Evolutionary conservation across 2,329 filamentous ascomycete genomes (phyloP).

Genomic region (Diaporthe sp.): DNA sequence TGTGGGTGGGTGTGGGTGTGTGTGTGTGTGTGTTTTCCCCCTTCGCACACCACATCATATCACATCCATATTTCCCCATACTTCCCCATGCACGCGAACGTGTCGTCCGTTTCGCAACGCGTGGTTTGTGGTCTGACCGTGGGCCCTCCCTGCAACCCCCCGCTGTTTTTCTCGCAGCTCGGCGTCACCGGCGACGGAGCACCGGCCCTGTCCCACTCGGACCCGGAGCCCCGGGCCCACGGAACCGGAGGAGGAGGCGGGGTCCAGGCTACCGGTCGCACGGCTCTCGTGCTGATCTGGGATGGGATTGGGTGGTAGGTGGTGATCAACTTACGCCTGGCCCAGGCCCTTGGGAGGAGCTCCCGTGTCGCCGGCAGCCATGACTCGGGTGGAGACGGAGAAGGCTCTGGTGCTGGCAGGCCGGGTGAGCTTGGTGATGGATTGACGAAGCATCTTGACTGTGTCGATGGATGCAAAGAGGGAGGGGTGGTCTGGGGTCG

Average conservation of each 20-base stretch:
- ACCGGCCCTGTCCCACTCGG: slow-evolving; percentile 24
- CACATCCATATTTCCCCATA: background rate
- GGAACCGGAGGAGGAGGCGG: background rate
- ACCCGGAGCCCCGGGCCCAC: background rate
- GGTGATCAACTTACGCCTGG: slow-evolving; percentile 61
- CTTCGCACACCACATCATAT: background rate
- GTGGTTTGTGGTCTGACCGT: slow-evolving; percentile 29
- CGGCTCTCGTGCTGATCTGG: background rate
- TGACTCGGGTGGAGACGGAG: slow-evolving; percentile 72
- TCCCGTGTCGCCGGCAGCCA: slow-evolving; percentile 80
- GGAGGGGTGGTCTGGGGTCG: slow-evolving; percentile 21
- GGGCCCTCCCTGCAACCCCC: slow-evolving; percentile 9
- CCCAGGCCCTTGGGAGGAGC: slow-evolving; percentile 68
- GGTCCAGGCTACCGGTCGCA: background rate
- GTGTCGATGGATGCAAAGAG: slow-evolving; percentile 17
- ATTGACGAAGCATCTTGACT: slow-evolving; percentile 76
- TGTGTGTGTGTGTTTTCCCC: background rate
- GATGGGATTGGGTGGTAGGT: background rate
- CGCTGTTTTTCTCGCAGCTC: slow-evolving; percentile 23
- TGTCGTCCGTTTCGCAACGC: background rate
- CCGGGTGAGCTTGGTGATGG: slow-evolving; percentile 67
- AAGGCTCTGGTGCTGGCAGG: slow-evolving; percentile 71
- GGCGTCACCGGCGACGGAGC: slow-evolving; percentile 22
- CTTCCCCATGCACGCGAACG: background rate
- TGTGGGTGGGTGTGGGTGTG: background rate